phyloP scores from a whole-genome alignment of 495 filamentous ascomycete genomes.

The Melanomma pulvis-pyrius region DNA sequence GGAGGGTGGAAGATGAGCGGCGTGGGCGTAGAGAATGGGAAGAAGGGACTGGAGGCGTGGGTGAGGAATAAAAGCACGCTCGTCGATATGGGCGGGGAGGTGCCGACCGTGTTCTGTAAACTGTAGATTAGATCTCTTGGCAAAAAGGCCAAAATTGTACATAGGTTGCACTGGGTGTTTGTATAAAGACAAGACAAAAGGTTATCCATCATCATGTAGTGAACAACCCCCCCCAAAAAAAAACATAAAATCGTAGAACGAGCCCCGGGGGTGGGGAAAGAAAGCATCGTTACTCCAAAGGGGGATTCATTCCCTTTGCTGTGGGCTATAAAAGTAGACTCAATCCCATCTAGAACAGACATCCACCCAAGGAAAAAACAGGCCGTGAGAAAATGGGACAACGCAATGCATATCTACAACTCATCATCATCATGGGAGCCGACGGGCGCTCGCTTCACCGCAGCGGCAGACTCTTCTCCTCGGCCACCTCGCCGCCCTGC shows the following conservation, averaged over 20 bases:
- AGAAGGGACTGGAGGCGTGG: constrained; percentile 74
- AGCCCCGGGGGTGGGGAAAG: too few relatives aligned
- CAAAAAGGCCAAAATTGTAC: too few relatives aligned
- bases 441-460: constrained; percentile 13
- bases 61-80: constrained; percentile 80
- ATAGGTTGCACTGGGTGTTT: too few relatives aligned
- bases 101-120: constrained; percentile 68
- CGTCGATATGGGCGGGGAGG: constrained; percentile 71
- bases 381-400: neutral
- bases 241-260: too few relatives aligned
- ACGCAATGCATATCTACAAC: too few relatives aligned
- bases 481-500: constrained; percentile 9
- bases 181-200: too few relatives aligned
- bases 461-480: constrained; percentile 27
- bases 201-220: too few relatives aligned
- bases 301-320: neutral
- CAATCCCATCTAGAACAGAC: neutral
- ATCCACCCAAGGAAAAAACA: constrained; percentile 6
- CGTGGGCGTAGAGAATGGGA: constrained; percentile 70
- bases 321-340: neutral
- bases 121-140: constrained; percentile 42
- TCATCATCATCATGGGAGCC: neutral
- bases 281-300: too few relatives aligned
- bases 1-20: constrained; percentile 76
- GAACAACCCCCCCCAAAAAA: too few relatives aligned